These are phyloP conservation scores for Clonostachys solani DNA, from an alignment of 2,329 filamentous ascomycete species.

Conservation along the genomic window DNA sequence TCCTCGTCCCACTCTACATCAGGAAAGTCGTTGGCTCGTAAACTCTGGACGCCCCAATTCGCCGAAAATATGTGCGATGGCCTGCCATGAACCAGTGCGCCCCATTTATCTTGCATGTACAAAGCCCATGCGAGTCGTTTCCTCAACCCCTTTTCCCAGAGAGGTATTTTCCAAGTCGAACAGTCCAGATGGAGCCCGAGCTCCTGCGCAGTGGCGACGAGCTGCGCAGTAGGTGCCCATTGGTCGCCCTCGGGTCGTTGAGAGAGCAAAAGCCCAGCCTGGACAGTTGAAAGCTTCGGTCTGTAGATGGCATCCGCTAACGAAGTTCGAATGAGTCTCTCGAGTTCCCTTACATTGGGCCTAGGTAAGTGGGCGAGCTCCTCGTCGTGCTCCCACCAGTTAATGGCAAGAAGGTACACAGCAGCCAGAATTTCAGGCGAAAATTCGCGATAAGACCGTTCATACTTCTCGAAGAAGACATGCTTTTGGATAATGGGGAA, in stretches of 20 bases:
- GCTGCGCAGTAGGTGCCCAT: constrained; percentile 80
- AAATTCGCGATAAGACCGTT: constrained; percentile 67
- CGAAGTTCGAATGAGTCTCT: constrained; percentile 68
- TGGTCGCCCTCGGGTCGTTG: constrained; percentile 75
- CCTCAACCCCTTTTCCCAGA: constrained; percentile 80
- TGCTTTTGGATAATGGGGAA: constrained; percentile 81
- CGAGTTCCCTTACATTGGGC: constrained; percentile 70
- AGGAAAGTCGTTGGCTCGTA: constrained; percentile 67
- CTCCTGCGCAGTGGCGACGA: constrained; percentile 84
- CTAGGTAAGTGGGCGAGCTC: constrained; percentile 59
- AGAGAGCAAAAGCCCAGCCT: constrained; percentile 70
- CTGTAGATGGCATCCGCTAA: constrained; percentile 74
- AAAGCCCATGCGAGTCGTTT: constrained; percentile 87
- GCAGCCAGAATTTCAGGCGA: constrained; percentile 73
- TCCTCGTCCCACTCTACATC: constrained; percentile 65
- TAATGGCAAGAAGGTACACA: constrained; percentile 80
- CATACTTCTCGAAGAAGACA: constrained; percentile 76
- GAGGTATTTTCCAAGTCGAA: constrained; percentile 79
- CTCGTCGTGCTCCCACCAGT: constrained; percentile 79
- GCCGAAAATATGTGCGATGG: constrained; percentile 68
- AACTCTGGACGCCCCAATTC: constrained; percentile 72
- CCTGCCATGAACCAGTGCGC: constrained; percentile 76
- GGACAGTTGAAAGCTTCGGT: constrained; percentile 77
- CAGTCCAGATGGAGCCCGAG: constrained; percentile 87
- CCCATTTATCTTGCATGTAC: constrained; percentile 94